Evolutionary conservation across 2,329 filamentous ascomycete genomes (phyloP).

Genomic region (Trichoderma guizhouense): DNA sequence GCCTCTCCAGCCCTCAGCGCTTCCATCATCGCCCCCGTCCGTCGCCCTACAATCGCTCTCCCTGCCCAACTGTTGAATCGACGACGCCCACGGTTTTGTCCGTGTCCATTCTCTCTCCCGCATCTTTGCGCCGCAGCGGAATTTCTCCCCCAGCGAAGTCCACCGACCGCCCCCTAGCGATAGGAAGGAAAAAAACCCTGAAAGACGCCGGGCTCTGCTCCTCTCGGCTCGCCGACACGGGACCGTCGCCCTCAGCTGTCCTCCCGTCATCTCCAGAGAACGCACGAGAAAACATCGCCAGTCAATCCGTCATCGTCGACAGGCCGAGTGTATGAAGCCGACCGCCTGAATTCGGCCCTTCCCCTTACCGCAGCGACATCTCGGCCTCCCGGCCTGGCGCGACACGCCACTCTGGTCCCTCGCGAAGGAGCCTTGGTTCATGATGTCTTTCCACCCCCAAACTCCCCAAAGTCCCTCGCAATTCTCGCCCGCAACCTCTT

Average conservation of each 20-base stretch:
- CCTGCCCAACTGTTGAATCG: neutral
- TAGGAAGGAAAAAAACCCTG: constrained; percentile 2
- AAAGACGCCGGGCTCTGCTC: neutral
- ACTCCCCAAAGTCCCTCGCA: constrained; percentile 66
- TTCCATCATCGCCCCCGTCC: constrained; percentile 7
- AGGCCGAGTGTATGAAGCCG: constrained; percentile 32
- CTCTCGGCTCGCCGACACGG: constrained; percentile 9
- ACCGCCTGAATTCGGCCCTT: constrained; percentile 21
- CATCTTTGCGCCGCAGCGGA: constrained; percentile 6
- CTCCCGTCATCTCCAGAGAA: neutral
- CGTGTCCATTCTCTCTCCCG: neutral
- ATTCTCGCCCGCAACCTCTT: constrained; percentile 53
- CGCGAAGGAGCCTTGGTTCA: constrained; percentile 35
- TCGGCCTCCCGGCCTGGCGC: constrained; percentile 33
- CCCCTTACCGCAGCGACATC: constrained; percentile 33
- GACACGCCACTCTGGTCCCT: constrained; percentile 30
- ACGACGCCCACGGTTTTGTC: neutral
- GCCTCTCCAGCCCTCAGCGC: neutral
- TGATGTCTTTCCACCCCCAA: constrained; percentile 65
- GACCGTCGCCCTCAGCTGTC: neutral
- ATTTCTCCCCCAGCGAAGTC: neutral
- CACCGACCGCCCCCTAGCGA: constrained; percentile 8
- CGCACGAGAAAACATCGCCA: neutral
- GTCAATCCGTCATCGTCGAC: neutral
- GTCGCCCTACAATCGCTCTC: constrained; percentile 13